These are phyloP conservation scores for Trichosporon sp. DNA, from an alignment of 1,284 basidiomycete genomes.

Conservation along the genomic window DNA sequence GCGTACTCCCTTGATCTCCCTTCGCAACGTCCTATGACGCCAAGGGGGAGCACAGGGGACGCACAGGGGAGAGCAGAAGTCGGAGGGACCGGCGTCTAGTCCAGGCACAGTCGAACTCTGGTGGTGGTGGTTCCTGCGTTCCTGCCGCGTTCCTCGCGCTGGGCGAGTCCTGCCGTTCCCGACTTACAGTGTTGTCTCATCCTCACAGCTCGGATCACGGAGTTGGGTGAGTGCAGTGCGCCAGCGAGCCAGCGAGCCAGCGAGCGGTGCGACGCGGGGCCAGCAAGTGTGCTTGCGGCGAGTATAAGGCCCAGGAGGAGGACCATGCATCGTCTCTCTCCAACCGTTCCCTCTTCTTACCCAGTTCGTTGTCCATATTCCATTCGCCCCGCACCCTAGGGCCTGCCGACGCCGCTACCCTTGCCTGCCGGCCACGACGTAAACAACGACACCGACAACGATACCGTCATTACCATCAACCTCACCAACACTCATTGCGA, in stretches of 20 bases:
- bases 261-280: no score
- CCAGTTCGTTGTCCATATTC: not conserved
- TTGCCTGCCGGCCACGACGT: not conserved
- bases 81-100: not conserved
- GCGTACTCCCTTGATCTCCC: not conserved
- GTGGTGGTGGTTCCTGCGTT: not conserved
- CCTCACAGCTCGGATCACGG: not conserved
- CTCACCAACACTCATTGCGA: not conserved
- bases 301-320: not conserved
- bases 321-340: not conserved
- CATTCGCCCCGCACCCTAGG: not conserved
- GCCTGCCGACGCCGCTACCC: not conserved
- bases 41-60: not conserved
- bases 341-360: not conserved
- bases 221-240: not conserved
- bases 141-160: not conserved
- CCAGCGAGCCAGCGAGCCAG: no score
- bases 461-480: not conserved
- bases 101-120: not conserved
- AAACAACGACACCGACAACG: not conserved
- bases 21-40: no score
- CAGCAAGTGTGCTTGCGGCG: not conserved
- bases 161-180: conserved; percentile 16
- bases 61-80: not conserved
- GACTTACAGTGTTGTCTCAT: conserved; percentile 6